Base-by-base conservation (phyloP, 345 rosid genomes). In the Ceriops tagal region DNA sequence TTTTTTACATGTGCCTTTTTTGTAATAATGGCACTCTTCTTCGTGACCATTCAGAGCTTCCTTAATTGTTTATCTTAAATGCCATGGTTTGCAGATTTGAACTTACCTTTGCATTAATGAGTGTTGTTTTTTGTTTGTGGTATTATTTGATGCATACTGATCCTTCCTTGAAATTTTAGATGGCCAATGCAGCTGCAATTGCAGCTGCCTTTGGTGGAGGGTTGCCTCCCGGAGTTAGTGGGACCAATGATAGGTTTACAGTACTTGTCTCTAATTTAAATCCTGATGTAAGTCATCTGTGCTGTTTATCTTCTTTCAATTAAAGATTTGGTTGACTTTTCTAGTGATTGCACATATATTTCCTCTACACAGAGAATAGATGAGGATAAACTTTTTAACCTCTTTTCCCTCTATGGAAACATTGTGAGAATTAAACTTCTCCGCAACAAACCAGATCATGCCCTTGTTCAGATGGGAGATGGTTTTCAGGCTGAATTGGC, bases 401-500 rank as follows among this genome's bases (percentile, higher is more conserved):
- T 95, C 30, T 95, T 95, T 77, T 95, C 99, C 47, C 88, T 95
- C 43, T 95, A 95, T 67, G 99, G 99, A 65, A 95, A 95, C 81
- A 95, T 95, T 73, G 84, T 89, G 77, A 87, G 97, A 69, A 92
- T 95, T 61, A 95, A 95, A 75, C 85, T 92, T 82, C 96, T 95
- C 47, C 98, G 89, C 55, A 92, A 90, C 78, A 95, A 95, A 80
- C 97, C 98, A 7, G 99, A 95, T 73, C 99, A 95, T 77, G 99
- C 99, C 21, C 93, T 95, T 39, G 88, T 95, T 77, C 97, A 95
- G 87, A 87, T 95, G 99, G 98, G 92, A 2, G 99, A 95, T 71
- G 99, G 99, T 61, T 90, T 95, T 74, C 99, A 92, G 79, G 90
- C 99, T 56, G 99, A 95, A 71, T 81, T 95, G 73, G 99, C 98